Evolutionary conservation across 1,284 basidiomycete species (phyloP).

Genomic region (Sporisorium scitamineum): DNA sequence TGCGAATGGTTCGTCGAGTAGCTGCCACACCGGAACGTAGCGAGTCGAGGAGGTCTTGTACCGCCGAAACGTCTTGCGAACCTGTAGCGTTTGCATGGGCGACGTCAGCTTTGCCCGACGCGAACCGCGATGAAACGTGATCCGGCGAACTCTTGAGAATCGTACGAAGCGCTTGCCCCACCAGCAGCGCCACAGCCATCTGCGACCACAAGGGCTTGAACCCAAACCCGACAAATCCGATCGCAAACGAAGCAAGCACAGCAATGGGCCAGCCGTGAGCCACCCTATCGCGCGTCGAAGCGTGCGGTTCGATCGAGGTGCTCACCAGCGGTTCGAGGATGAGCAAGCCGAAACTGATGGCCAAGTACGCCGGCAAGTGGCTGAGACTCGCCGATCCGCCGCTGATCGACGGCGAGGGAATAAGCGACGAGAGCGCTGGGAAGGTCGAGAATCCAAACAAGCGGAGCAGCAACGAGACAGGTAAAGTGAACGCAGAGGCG

Average conservation of each 20-base stretch:
- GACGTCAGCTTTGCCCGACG: slow-evolving; percentile 10
- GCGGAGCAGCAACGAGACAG: slow-evolving; percentile 40
- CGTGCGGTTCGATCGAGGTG: slow-evolving; percentile 63
- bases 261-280: slow-evolving; percentile 65
- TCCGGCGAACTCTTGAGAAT: slow-evolving; percentile 64
- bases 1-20: slow-evolving; percentile 74
- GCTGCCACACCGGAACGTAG: slow-evolving; percentile 34
- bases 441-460: slow-evolving; percentile 51
- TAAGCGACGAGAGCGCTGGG: slow-evolving; percentile 38
- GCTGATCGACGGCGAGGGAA: slow-evolving; percentile 16
- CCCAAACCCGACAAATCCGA: slow-evolving; percentile 63
- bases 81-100: background rate
- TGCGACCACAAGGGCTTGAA: slow-evolving; percentile 44
- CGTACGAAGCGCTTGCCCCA: slow-evolving; percentile 57
- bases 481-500: slow-evolving; percentile 52
- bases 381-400: slow-evolving; percentile 6
- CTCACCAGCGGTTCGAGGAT: slow-evolving; percentile 64
- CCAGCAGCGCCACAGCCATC: slow-evolving; percentile 40
- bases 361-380: slow-evolving; percentile 61
- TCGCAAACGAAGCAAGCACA: slow-evolving; percentile 49
- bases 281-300: slow-evolving; percentile 52
- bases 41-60: slow-evolving; percentile 46
- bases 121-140: slow-evolving; percentile 51
- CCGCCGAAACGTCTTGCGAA: slow-evolving; percentile 44
- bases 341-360: slow-evolving; percentile 57